phyloP scores from a whole-genome alignment of 2,329 filamentous ascomycete species.

The Diaporthe helianthi region DNA sequence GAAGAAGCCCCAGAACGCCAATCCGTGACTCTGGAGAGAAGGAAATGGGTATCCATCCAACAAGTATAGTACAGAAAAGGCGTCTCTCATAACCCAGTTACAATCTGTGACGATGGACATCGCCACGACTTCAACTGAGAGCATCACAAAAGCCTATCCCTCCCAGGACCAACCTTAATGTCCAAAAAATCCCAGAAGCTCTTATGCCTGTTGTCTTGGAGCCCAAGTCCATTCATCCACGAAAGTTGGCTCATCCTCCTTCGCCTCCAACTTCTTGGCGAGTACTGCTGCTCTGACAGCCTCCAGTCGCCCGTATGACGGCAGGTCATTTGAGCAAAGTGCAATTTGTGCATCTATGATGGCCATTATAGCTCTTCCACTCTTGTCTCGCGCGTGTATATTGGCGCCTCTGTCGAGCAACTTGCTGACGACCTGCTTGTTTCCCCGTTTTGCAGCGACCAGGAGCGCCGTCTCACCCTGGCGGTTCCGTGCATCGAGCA shows the following conservation, averaged over 20 bases:
- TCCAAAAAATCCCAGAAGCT: background rate
- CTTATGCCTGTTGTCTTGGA: background rate
- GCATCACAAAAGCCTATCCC: background rate
- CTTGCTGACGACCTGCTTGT: conserved; percentile 58
- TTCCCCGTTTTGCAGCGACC: conserved; percentile 59
- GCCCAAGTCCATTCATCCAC: conserved; percentile 30
- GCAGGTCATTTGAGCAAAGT: conserved; percentile 2
- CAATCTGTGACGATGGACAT: background rate
- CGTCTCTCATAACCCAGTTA: background rate
- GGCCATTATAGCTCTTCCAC: conserved; percentile 53
- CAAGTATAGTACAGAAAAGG: conserved; percentile 8
- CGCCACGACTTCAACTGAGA: background rate
- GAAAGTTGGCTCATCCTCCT: conserved; percentile 26
- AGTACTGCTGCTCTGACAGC: conserved; percentile 29
- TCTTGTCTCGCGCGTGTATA: conserved; percentile 53
- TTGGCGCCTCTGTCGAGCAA: conserved; percentile 56
- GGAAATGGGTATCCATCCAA: conserved; percentile 27
- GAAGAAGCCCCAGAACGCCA: background rate
- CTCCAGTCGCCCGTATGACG: conserved; percentile 30
- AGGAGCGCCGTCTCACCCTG: conserved; percentile 63
- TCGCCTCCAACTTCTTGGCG: conserved; percentile 27
- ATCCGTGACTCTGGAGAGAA: background rate
- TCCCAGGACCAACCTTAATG: background rate
- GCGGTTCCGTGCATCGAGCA: conserved; percentile 59
- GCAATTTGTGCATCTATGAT: conserved; percentile 52